Base-by-base conservation (phyloP, 768 basidiomycete genomes). In the Mycena galopus region DNA sequence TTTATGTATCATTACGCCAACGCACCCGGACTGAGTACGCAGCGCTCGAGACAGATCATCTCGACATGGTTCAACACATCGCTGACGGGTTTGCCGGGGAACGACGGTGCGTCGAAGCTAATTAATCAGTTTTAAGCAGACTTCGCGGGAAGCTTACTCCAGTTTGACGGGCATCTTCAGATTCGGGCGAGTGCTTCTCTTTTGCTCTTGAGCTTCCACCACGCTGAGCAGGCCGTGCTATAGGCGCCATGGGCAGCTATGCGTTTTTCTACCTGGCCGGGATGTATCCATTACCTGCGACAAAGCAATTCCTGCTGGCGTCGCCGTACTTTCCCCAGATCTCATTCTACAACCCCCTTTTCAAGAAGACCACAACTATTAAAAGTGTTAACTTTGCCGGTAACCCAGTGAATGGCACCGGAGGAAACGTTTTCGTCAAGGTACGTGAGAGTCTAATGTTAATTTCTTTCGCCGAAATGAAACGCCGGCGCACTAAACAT, bases 1-100 rank as follows among this genome's bases (percentile, higher is more conserved):
- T 90, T 86, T 79, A 91, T 91, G 90, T 91, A 91, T 75, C 90
- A 92, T 80, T 92, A 92, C 73, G 90, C 88, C 2, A 87, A 91
- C 77, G 82, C 83, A 3, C 90, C 91, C 0, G 90, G 89, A 2
- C 77, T 88, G 23, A 91, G 89, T 77, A 90, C 89, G 3, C 88
- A 88, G 74, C 80, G 87, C 21, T 86, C 89, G 33, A 80, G 90
- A 30, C 86, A 89, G 75, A 83, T 88, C n/a, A 87, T 91, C 60
- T 84, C 88, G 1, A 77, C 86, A 67, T 87, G 81, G 76, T 91
- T 87, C 83, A 91, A 90, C 74, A 89, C 88, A 0, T 86, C 89
- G 9, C 81, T 80, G 16, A 85, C 84, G 62, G 91, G 91, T 0
- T 80, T 92, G 2, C 91, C 91, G 14, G 90, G 91, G 25, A 92